Percentiles rank a stretch among this genome's conserved stretches.
Conservation (phyloP, 164 flowering plant genomes). For the Litsea cubeba region DNA sequence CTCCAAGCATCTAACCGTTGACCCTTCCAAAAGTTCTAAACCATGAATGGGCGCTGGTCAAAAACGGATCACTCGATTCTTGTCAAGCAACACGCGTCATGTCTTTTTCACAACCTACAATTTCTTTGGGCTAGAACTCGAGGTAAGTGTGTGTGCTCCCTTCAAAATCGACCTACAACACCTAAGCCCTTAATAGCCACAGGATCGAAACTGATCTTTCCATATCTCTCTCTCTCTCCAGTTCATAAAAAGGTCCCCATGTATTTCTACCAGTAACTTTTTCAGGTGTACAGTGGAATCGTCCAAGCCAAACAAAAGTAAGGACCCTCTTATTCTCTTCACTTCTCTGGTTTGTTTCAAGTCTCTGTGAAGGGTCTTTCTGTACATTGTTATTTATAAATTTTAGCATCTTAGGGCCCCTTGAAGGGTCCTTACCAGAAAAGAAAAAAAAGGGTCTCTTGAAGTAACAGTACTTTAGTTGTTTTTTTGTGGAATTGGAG, state of each 20-base stretch:
- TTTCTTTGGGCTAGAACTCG: neutral
- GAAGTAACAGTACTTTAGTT: neutral
- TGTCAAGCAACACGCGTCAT: too few relatives aligned
- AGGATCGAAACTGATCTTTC: neutral
- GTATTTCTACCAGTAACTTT: neutral
- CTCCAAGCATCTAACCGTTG: too few relatives aligned
- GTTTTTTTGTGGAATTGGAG: neutral
- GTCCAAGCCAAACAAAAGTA: neutral
- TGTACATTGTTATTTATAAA: too few relatives aligned
- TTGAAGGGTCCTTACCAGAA: too few relatives aligned
- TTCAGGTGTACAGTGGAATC: neutral
- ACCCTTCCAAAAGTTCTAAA: too few relatives aligned
- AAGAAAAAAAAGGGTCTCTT: too few relatives aligned
- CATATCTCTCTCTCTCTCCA: neutral
- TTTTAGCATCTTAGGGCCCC: too few relatives aligned
- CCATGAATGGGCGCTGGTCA: too few relatives aligned
- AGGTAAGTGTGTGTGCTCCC: neutral
- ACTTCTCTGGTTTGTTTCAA: neutral
- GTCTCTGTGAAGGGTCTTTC: neutral
- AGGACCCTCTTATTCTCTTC: neutral
- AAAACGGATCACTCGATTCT: too few relatives aligned
- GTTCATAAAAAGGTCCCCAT: neutral
- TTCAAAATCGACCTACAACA: neutral
- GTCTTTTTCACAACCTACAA: too few relatives aligned
- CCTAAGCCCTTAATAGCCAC: conserved; percentile 1